phyloP scores from a whole-genome alignment of 1,139 yeast genomes.

The Sugiyamaella sp. region DNA sequence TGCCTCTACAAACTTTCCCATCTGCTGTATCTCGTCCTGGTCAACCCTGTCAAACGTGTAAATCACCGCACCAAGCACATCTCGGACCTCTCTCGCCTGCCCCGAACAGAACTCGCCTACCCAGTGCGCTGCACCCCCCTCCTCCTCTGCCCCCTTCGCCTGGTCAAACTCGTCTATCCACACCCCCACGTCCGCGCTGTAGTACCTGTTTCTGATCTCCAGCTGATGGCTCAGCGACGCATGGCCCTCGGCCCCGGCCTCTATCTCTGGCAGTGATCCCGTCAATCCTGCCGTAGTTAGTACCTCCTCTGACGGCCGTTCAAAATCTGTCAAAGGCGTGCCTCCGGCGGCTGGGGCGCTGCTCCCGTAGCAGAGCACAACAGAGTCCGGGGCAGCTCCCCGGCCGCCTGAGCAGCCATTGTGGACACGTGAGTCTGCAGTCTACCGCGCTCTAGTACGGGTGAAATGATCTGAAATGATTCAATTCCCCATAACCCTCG shows the following conservation, averaged over 20 bases:
- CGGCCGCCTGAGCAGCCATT: too few species aligned
- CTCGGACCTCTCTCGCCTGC: conserved; percentile 47
- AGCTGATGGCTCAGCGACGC: conserved; percentile 43
- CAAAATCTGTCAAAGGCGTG: neutral
- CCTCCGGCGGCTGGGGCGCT: neutral
- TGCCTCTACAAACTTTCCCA: conserved; percentile 29
- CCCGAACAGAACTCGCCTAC: conserved; percentile 41
- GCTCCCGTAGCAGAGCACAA: too few species aligned
- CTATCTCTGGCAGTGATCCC: conserved; percentile 29
- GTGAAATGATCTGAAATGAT: too few species aligned
- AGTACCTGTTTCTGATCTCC: conserved; percentile 45
- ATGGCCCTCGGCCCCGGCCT: conserved; percentile 34
- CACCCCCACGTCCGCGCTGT: conserved; percentile 42
- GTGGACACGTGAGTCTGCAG: too few species aligned
- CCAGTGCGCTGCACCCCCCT: conserved; percentile 40
- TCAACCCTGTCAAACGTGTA: conserved; percentile 39
- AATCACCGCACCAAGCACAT: conserved; percentile 46
- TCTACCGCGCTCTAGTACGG: too few species aligned
- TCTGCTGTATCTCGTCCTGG: conserved; percentile 21
- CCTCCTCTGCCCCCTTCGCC: conserved; percentile 20
- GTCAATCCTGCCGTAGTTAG: conserved; percentile 26
- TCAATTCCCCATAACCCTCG: too few species aligned
- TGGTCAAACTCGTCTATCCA: conserved; percentile 49
- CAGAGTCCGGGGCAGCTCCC: too few species aligned
- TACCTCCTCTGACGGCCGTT: too few species aligned